phyloP scores from a whole-genome alignment of 2,329 filamentous ascomycete genomes.

The Aureobasidium sp. region DNA sequence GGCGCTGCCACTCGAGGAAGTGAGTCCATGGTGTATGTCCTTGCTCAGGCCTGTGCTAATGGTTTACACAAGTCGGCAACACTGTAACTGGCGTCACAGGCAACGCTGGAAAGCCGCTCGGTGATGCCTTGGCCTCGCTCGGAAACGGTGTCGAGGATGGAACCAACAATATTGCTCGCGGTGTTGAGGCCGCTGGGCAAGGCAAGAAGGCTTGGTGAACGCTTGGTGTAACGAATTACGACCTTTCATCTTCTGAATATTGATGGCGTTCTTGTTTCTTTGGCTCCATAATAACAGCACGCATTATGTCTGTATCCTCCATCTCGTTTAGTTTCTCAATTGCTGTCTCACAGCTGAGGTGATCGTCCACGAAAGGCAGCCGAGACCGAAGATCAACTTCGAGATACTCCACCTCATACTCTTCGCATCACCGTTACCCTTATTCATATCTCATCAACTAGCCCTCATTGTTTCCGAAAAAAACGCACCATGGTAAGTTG shows the following conservation, averaged over 20 bases:
- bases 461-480: no score
- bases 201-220: conserved; percentile 33
- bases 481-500: background rate
- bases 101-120: conserved; percentile 33
- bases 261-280: background rate
- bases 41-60: background rate
- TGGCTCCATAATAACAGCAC: background rate
- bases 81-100: conserved; percentile 42
- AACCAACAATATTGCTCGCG: conserved; percentile 36
- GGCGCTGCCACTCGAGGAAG: conserved; percentile 38
- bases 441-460: background rate
- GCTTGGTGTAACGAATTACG: background rate
- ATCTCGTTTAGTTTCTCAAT: no score
- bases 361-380: background rate
- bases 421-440: background rate
- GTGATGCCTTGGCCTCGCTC: conserved; percentile 36
- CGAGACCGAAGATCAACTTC: background rate
- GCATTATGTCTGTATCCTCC: no score
- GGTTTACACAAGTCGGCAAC: conserved; percentile 30
- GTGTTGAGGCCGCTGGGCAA: conserved; percentile 42
- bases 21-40: background rate
- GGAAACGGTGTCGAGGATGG: conserved; percentile 41
- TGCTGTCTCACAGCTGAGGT: background rate
- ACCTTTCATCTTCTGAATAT: background rate
- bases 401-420: background rate